Evolutionary conservation across 768 basidiomycete species (phyloP).

Genomic region (Termitomyces bulborhizus): DNA sequence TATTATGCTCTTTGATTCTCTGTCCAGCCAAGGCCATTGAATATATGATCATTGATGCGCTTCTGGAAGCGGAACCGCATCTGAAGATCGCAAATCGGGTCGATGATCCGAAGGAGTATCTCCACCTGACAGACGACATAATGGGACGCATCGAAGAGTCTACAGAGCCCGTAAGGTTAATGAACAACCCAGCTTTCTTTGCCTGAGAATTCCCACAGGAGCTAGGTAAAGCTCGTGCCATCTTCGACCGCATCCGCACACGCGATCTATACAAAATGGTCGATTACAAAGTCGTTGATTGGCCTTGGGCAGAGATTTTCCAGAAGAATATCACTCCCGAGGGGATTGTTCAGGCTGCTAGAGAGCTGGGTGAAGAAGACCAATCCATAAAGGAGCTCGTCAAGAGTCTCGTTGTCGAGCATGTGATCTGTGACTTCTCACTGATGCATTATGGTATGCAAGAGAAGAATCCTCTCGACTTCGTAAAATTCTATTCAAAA

Average conservation of each 20-base stretch:
- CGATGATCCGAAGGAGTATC: slow-evolving; percentile 49
- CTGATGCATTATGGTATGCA: slow-evolving; percentile 77
- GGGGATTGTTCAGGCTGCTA: slow-evolving; percentile 38
- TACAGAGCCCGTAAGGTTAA: slow-evolving; percentile 33
- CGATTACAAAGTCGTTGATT: slow-evolving; percentile 53
- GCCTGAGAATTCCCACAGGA: slow-evolving; percentile 35
- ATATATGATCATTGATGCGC: slow-evolving; percentile 78
- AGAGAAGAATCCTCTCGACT: slow-evolving; percentile 60
- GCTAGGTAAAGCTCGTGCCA: slow-evolving; percentile 48
- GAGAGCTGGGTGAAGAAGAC: slow-evolving; percentile 16
- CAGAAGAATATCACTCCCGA: slow-evolving; percentile 32
- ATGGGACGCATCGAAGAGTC: slow-evolving; percentile 53
- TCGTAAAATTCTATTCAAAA: slow-evolving; percentile 72
- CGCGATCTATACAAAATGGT: slow-evolving; percentile 69
- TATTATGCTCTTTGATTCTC: not conserved
- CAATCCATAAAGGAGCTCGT: slow-evolving; percentile 20
- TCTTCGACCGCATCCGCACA: slow-evolving; percentile 53
- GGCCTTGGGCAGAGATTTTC: slow-evolving; percentile 29
- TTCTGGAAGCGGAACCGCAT: slow-evolving; percentile 58
- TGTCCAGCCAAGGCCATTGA: slow-evolving; percentile 67
- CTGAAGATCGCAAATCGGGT: slow-evolving; percentile 56
- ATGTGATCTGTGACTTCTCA: slow-evolving; percentile 61
- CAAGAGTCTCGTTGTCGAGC: slow-evolving; percentile 30
- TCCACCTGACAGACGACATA: slow-evolving; percentile 67
- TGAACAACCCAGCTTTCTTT: not conserved